Conservation (phyloP, 257 asterid species). For the Solanum commersonii region DNA sequence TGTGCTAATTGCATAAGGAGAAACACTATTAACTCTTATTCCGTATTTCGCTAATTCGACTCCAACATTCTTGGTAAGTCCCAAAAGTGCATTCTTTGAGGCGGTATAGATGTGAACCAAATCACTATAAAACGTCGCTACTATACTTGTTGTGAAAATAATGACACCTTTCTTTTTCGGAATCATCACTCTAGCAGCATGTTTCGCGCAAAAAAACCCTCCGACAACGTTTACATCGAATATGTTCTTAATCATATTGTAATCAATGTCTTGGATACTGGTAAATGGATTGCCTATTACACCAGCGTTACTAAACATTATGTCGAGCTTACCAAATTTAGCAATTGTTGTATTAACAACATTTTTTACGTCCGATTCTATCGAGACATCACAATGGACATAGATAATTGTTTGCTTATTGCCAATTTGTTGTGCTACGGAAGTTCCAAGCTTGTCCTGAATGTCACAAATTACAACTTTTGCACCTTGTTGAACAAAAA, state of each 20-base stretch:
- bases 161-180: neutral
- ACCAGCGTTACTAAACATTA: constrained; percentile 5
- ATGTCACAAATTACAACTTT: neutral
- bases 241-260: neutral
- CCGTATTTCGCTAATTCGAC: neutral
- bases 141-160: neutral
- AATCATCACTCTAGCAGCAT: constrained; percentile 5
- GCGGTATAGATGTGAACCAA: neutral
- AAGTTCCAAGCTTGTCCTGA: neutral
- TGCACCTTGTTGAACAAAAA: neutral
- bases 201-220: neutral
- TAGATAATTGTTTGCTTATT: neutral
- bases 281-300: neutral
- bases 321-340: neutral
- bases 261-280: neutral
- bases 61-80: neutral
- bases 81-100: neutral
- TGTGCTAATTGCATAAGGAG: neutral
- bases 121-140: neutral
- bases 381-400: neutral
- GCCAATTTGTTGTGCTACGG: neutral
- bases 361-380: neutral
- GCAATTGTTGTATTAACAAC: neutral
- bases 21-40: neutral
- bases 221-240: neutral